These are phyloP conservation scores for Fusarium redolens DNA, from an alignment of 2,329 filamentous ascomycete genomes.

Conservation along the genomic window DNA sequence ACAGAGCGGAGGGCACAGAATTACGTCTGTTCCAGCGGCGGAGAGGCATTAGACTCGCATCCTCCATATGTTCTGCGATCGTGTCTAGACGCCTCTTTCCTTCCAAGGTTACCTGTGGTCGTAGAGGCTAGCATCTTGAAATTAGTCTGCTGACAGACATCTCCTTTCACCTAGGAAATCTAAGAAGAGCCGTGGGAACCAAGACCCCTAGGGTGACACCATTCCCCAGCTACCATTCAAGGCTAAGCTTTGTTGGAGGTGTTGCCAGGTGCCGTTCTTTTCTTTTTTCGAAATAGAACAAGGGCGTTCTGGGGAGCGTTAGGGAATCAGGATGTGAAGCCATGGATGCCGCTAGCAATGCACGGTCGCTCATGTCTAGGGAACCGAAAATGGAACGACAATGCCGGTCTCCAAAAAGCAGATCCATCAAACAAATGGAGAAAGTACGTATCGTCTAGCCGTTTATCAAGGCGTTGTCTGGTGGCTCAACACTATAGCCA, in stretches of 20 bases:
- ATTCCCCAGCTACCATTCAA: slow-evolving; percentile 35
- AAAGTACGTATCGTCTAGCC: slow-evolving; percentile 16
- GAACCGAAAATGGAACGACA: slow-evolving; percentile 19
- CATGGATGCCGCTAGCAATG: slow-evolving; percentile 36
- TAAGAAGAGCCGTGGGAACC: background rate
- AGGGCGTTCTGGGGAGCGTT: slow-evolving; percentile 19
- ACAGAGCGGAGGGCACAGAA: slow-evolving; percentile 7
- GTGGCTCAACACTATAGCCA: slow-evolving; percentile 9
- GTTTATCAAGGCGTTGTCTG: slow-evolving; percentile 5
- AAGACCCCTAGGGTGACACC: slow-evolving; percentile 27
- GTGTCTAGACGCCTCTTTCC: slow-evolving; percentile 14
- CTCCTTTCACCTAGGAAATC: background rate
- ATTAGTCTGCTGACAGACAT: slow-evolving; percentile 26
- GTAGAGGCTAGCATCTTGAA: slow-evolving; percentile 25
- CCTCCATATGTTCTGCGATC: background rate
- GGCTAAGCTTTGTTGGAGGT: slow-evolving; percentile 41
- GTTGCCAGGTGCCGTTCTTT: slow-evolving; percentile 31
- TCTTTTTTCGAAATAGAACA: slow-evolving; percentile 32
- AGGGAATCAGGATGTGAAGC: slow-evolving; percentile 32
- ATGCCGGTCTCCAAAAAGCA: slow-evolving; percentile 10
- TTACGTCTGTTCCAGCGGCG: background rate
- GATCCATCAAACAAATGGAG: slow-evolving; percentile 17
- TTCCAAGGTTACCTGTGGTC: background rate
- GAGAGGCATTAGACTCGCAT: background rate
- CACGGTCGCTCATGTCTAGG: slow-evolving; percentile 27